Evolutionary conservation across 495 filamentous ascomycete genomes (phyloP).

Genomic region (Massariosphaeria phaeospora): DNA sequence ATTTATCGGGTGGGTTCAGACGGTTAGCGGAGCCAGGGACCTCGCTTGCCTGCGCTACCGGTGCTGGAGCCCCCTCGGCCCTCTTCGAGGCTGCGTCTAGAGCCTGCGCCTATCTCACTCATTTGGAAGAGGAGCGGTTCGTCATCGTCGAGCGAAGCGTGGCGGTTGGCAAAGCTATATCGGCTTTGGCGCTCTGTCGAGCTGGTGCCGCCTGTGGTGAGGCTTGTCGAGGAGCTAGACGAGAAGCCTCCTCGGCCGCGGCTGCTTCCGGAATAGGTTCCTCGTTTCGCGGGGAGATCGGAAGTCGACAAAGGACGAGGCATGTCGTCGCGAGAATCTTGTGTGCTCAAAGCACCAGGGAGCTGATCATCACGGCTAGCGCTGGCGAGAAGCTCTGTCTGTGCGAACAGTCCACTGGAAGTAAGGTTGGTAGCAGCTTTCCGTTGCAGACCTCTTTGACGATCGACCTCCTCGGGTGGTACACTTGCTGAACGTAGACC

Average conservation of each 20-base stretch:
- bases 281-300: conserved; percentile 20
- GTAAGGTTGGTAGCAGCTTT: conserved; percentile 35
- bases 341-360: conserved; percentile 7
- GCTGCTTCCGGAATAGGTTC: conserved; percentile 5
- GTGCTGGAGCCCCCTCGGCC: conserved; percentile 34
- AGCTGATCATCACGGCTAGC: conserved; percentile 2
- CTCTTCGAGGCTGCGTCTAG: conserved; percentile 71
- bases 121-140: conserved; percentile 83
- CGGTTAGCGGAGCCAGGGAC: conserved; percentile 15
- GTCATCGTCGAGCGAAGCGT: conserved; percentile 53
- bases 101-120: conserved; percentile 67
- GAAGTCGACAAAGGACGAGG: conserved; percentile 26
- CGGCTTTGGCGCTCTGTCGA: conserved; percentile 33
- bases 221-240: conserved; percentile 43
- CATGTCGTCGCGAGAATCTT: conserved; percentile 28
- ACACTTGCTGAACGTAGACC: conserved; percentile 68
- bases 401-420: conserved; percentile 33
- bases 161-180: conserved; percentile 41
- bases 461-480: conserved; percentile 56
- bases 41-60: conserved; percentile 24
- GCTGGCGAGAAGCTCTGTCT: conserved; percentile 25
- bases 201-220: conserved; percentile 41
- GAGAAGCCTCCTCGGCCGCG: conserved; percentile 37
- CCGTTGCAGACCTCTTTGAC: conserved; percentile 19
- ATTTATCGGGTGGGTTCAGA: too few relatives aligned